phyloP scores from a whole-genome alignment of 108 stramenopile genomes.

The Skeletonema marinoi region DNA sequence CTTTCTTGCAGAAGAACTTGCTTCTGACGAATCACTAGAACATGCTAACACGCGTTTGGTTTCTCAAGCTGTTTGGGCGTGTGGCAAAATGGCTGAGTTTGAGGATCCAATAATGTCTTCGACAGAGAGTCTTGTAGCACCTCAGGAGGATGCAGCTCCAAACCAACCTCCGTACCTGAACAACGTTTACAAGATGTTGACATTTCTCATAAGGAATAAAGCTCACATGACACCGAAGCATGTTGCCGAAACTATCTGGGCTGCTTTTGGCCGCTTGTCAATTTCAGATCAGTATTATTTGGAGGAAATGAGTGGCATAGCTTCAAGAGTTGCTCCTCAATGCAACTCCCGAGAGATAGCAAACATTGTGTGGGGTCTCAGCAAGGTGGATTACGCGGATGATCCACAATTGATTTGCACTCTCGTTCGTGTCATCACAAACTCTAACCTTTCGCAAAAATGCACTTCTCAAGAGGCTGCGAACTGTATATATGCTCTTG shows the following conservation, averaged over 20 bases:
- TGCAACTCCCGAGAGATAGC: constrained; percentile 61
- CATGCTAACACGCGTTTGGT: constrained; percentile 46
- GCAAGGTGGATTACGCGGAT: constrained; percentile 48
- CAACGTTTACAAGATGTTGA: constrained; percentile 34
- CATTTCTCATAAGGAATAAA: constrained; percentile 29
- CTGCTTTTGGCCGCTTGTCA: constrained; percentile 50
- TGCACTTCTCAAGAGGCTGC: constrained; percentile 62
- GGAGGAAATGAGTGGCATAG: constrained; percentile 30
- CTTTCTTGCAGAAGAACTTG: constrained; percentile 52
- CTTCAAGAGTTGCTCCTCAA: constrained; percentile 6
- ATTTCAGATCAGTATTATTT: constrained; percentile 30
- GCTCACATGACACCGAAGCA: constrained; percentile 60
- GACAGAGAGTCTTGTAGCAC: constrained; percentile 21
- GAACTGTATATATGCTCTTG: constrained; percentile 61
- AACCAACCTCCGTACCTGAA: constrained; percentile 55
- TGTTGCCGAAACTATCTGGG: constrained; percentile 69
- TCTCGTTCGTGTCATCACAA: constrained; percentile 38
- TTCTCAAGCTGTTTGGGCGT: constrained; percentile 72
- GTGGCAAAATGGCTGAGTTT: constrained; percentile 65
- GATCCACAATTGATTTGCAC: constrained; percentile 22
- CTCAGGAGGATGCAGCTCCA: constrained; percentile 2
- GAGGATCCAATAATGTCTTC: constrained; percentile 17
- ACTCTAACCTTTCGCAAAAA: constrained; percentile 3
- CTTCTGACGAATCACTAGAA: constrained; percentile 36
- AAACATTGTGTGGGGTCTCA: constrained; percentile 68